Conservation (phyloP, 305 asterid genomes). For the Fraxinus albicans region DNA sequence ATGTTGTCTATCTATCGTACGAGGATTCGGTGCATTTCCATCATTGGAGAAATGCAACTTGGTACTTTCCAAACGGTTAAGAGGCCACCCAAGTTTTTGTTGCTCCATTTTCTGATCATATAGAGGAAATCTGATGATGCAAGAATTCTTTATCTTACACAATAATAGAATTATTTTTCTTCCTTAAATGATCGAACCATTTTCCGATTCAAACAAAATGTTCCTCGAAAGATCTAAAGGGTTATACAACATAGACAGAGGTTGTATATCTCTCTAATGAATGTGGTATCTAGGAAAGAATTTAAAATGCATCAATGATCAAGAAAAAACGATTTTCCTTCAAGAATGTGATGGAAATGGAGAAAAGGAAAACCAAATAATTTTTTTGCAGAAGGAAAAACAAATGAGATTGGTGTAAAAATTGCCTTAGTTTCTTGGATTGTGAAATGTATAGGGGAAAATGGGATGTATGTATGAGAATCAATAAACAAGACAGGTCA, state of each 20-base stretch:
- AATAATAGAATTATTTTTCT: constrained; percentile 24
- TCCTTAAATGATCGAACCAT: constrained; percentile 42
- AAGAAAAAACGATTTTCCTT: not conserved
- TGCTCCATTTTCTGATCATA: constrained; percentile 27
- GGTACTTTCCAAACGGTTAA: constrained; percentile 18
- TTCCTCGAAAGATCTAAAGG: not conserved
- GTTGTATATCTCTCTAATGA: not conserved
- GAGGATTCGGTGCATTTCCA: constrained; percentile 25
- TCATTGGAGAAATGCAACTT: constrained; percentile 28
- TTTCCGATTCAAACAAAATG: not conserved
- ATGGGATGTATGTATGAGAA: constrained; percentile 39
- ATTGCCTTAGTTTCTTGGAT: constrained; percentile 17
- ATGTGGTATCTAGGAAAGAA: not conserved
- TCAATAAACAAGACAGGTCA: constrained; percentile 12
- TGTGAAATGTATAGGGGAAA: constrained; percentile 22
- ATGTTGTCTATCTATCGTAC: constrained; percentile 24
- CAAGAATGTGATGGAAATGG: not conserved
- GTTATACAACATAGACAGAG: not conserved
- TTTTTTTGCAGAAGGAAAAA: not conserved
- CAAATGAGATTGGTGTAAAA: constrained; percentile 1
- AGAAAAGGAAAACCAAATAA: not conserved
- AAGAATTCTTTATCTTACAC: not conserved
- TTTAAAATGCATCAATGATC: not conserved
- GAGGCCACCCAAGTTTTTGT: constrained; percentile 17
- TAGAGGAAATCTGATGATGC: not conserved